These are phyloP conservation scores for Lithospermum erythrorhizon DNA, from an alignment of 257 asterid species.

Conservation along the genomic window DNA sequence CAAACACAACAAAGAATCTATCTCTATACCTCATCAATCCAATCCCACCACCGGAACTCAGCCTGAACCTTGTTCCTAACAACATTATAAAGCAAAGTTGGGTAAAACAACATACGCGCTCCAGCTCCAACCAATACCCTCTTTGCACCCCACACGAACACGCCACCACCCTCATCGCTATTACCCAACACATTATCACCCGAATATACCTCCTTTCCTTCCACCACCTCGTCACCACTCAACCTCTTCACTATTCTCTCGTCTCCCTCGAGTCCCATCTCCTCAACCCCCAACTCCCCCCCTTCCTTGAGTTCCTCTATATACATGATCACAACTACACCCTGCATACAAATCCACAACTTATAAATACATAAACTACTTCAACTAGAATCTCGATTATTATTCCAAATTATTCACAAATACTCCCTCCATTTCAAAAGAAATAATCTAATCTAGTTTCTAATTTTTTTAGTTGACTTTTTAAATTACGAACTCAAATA, in stretches of 20 bases:
- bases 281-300: constrained; percentile 13
- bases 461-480: too few relatives aligned
- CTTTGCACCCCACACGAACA: constrained; percentile 24
- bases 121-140: constrained; percentile 40
- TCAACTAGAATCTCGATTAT: background rate
- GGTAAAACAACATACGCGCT: constrained; percentile 43
- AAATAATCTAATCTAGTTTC: too few relatives aligned
- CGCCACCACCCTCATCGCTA: constrained; percentile 5
- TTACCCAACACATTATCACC: constrained; percentile 10
- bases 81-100: constrained; percentile 45
- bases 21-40: constrained; percentile 44
- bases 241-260: constrained; percentile 7
- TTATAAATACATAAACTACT: background rate
- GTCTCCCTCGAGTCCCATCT: constrained; percentile 7
- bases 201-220: constrained; percentile 3
- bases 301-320: constrained; percentile 34
- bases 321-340: constrained; percentile 23
- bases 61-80: constrained; percentile 42
- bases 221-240: constrained; percentile 7
- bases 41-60: constrained; percentile 57
- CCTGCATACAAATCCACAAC: too few relatives aligned
- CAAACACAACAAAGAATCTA: background rate
- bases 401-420: background rate
- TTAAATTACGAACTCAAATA: too few relatives aligned
- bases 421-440: too few relatives aligned